A percentile compares a stretch with the other conserved stretches of the same genome.
These are phyloP conservation scores for Vigna radiata DNA, from an alignment of 306 rosid genomes.

Conservation along the genomic window DNA sequence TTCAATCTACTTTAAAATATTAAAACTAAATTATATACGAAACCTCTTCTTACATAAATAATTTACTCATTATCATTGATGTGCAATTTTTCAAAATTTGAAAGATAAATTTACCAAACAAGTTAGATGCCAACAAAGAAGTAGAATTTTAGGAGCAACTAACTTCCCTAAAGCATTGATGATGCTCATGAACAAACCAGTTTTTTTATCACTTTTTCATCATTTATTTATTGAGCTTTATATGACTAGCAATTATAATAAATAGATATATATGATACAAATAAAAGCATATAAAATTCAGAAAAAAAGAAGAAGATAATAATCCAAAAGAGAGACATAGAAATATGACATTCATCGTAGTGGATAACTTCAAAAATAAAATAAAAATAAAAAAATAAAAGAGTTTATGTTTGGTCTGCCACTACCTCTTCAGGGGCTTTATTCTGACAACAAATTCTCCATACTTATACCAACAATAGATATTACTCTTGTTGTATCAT, in stretches of 20 bases:
- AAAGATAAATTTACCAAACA: not conserved
- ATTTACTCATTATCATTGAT: not conserved
- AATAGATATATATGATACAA: not conserved
- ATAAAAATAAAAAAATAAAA: not conserved
- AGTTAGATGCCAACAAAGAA: not conserved
- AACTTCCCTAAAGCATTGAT: not conserved
- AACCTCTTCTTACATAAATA: no score
- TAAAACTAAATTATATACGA: no score
- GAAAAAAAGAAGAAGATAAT: not conserved
- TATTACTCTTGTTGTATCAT: not conserved
- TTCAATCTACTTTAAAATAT: no score
- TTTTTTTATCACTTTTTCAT: not conserved
- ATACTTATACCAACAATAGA: not conserved
- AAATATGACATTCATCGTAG: not conserved
- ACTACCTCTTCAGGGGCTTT: slow-evolving; percentile 12
- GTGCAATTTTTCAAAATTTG: not conserved
- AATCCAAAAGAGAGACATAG: not conserved
- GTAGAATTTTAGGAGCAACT: not conserved
- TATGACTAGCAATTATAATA: not conserved
- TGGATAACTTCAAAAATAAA: slow-evolving; percentile 2
- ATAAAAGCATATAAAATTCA: not conserved
- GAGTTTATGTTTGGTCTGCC: slow-evolving; percentile 42
- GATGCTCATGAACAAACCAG: not conserved
- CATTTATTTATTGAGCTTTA: not conserved
- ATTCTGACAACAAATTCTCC: slow-evolving; percentile 32